Evolutionary conservation across 345 rosid species (phyloP), one percentile per base, ranked within the genome.

Genomic region (Acer saccharum): DNA sequence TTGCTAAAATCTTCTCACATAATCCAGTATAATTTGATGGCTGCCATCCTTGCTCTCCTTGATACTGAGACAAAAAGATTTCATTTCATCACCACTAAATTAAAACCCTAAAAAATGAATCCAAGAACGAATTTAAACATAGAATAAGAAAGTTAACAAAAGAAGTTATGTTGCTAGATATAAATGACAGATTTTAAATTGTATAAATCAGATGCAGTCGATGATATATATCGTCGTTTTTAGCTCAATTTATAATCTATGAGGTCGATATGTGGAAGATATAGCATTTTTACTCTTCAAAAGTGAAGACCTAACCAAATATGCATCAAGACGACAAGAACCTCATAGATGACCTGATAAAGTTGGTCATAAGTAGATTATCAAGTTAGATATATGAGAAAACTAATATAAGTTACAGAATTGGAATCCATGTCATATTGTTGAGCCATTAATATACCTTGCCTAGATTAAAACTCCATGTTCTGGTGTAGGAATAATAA

Each of bases 11-110:
- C 89, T 93, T 95, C 87, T 95, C 98, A 41, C 97, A 92, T 12
- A 95, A 86, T 68, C 98, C 99, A 29, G 92, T 87, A 78, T 95
- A 95, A 85, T 89, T 91, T 41, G 90, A 83, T 41, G 98, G 98
- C 67, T 68, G 77, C 99, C 98, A 95, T 84, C 99, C 97, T 21
- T 83, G 82, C 86, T 92, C 93, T 58, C 97, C 97, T 86, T 93
- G 98, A 87, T 95, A 95, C 99, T 95, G 87, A 78, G 35, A 86
- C 12, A 79, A 25, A 12, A 71, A 81, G 57, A 32, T 71, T 60
- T 18, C 1, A 67, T 55, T 68, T 48, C 35, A 10, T 20, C 3
- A 41, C 17, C 21, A 35, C 12, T 52, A 67, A 29, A 44, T 54
- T 57, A 60, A 8, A 60, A 64, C 1, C 39, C 14, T 8, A 17